A percentile compares a stretch with the other conserved stretches of the same genome.
Evolutionary conservation across 169 alveolate genomes (phyloP).

Genomic region (Eimeria maxima): DNA sequence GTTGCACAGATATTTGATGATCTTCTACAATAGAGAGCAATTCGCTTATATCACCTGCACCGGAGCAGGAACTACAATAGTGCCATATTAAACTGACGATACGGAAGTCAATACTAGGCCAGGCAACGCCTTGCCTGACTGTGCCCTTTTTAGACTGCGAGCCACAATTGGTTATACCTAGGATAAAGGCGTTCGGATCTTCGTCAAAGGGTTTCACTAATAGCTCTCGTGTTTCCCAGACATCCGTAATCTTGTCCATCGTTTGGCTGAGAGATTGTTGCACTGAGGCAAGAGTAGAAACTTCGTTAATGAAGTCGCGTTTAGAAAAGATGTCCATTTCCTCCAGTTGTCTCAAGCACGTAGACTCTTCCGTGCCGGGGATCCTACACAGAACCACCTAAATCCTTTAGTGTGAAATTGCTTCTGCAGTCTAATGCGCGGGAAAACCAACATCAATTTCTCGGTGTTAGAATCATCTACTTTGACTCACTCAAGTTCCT

Average conservation of each 20-base stretch:
- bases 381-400: constrained; percentile 7
- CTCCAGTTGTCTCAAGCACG: constrained; percentile 83
- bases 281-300: constrained; percentile 89
- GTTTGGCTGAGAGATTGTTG: constrained; percentile 90
- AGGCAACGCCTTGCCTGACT: neutral
- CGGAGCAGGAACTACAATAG: neutral
- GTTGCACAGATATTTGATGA: constrained; percentile 92
- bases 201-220: constrained; percentile 88
- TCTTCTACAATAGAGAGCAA: constrained; percentile 92
- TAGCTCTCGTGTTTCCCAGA: constrained; percentile 91
- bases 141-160: neutral
- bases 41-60: constrained; percentile 84
- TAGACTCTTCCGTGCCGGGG: constrained; percentile 71
- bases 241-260: constrained; percentile 87
- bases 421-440: neutral
- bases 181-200: constrained; percentile 89
- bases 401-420: neutral
- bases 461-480: neutral
- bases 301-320: constrained; percentile 87
- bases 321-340: constrained; percentile 84
- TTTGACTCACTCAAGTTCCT: constrained; percentile 70
- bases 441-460: neutral
- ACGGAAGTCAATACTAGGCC: neutral
- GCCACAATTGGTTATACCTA: constrained; percentile 86
- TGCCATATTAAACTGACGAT: neutral